phyloP scores from a whole-genome alignment of 257 asterid genomes.

The Prunella vulgaris region DNA sequence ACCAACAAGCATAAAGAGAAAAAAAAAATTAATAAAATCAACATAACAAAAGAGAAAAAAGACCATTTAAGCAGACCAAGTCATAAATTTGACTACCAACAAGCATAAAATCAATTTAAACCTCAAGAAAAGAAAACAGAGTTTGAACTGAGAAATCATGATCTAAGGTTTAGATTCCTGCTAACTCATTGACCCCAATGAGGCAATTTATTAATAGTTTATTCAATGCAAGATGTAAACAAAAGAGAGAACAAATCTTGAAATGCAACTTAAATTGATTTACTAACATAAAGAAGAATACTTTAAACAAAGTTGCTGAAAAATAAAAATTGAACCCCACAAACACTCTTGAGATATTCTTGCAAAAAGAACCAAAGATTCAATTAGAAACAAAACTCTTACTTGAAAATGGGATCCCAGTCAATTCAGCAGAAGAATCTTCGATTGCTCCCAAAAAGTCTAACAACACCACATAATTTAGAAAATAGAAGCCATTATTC shows the following conservation, averaged over 20 bases:
- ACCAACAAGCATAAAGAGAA: too few relatives aligned
- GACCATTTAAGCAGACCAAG: neutral
- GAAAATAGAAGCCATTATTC: slow-evolving; percentile 26
- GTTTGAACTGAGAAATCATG: neutral
- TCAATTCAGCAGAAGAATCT: slow-evolving; percentile 20
- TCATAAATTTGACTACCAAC: neutral
- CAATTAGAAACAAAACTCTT: slow-evolving; percentile 14
- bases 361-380: slow-evolving; percentile 17
- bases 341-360: slow-evolving; percentile 25
- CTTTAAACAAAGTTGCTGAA: slow-evolving; percentile 28
- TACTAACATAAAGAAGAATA: slow-evolving; percentile 9
- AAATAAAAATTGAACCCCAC: slow-evolving; percentile 30
- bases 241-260: slow-evolving; percentile 24
- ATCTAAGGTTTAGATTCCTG: neutral
- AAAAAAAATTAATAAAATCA: slow-evolving; percentile 13
- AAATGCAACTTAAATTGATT: slow-evolving; percentile 22
- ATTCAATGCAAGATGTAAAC: slow-evolving; percentile 10
- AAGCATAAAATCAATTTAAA: slow-evolving; percentile 8
- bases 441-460: slow-evolving; percentile 27
- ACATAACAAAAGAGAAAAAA: neutral
- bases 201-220: neutral
- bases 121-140: neutral
- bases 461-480: slow-evolving; percentile 21
- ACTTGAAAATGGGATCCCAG: slow-evolving; percentile 29
- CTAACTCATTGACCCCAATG: slow-evolving; percentile 12